Evolutionary conservation across 2,329 filamentous ascomycete genomes (phyloP), one percentile per base, ranked within the genome.

Genomic region (Calonectria honghensis): DNA sequence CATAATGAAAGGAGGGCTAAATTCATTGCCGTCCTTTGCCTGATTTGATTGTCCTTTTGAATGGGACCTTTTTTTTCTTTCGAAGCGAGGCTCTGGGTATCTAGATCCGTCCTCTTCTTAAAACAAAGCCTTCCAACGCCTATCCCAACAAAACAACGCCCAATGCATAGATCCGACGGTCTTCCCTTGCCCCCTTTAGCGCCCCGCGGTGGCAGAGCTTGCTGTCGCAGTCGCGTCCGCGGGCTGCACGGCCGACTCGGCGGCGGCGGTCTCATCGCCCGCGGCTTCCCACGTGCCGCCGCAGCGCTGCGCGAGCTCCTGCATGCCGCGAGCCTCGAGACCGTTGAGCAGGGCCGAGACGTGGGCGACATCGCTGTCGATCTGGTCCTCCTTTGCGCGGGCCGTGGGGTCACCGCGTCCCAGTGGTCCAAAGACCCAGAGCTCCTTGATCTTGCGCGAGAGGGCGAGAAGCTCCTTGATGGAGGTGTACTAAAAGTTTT

Each of bases 401-500:
- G 82, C 81, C 52, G 82, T 81, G 27, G 81, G 80, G 72, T 87
- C 85, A 48, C 83, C 83, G 70, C 84, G 79, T 71, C 86, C 84
- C 35, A 88, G 83, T 63, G 87, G 81, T 0, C 87, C 84, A 71
- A 87, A 85, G 68, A 88, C 79, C 87, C 87, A 86, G 65, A 88
- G 83, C 80, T 89, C 83, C 76, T 89, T 88, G 81, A 88, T 83
- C 63, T 84, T 83, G 68, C 86, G 86, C 31, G 85, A 86, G 5
- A 88, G 82, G 6, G 86, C 81, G 70, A 88, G 83, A 10, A 88
- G 86, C 57, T 88, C 86, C 70, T 88, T 88, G 78, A 88, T 83
- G 27, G 85, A 86, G 1, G 85, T 83, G 79, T 87, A 85, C 86
- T 87, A 14, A 0, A 1, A 0, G 24, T 16, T 16, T n/a, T 1